Percentiles rank a stretch among this genome's conserved stretches.
phyloP scores from a whole-genome alignment of 2,329 filamentous ascomycete genomes.

The Aspergillus cejpii region DNA sequence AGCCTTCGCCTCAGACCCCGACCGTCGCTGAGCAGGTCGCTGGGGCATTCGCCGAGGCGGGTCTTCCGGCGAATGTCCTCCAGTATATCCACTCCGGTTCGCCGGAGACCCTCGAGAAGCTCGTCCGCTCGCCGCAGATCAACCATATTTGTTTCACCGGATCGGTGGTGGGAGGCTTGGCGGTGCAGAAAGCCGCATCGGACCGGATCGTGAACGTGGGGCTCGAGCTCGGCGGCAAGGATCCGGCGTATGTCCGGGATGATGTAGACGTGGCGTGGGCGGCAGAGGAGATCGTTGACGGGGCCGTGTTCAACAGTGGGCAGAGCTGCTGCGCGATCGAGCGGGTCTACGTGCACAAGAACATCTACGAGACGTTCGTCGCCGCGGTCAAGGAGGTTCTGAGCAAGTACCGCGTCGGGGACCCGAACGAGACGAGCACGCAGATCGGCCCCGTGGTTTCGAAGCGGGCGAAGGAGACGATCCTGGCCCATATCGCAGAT shows the following conservation, averaged over 20 bases:
- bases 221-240: constrained; percentile 88
- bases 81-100: constrained; percentile 91
- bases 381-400: constrained; percentile 73
- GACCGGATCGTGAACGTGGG: constrained; percentile 80
- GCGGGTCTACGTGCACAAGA: constrained; percentile 81
- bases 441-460: constrained; percentile 87
- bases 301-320: constrained; percentile 96
- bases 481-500: constrained; percentile 72
- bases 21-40: constrained; percentile 81
- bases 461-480: constrained; percentile 65
- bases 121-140: constrained; percentile 71
- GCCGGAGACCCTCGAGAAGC: constrained; percentile 64
- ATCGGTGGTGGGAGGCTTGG: constrained; percentile 78
- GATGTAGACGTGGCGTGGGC: constrained; percentile 89
- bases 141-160: constrained; percentile 88
- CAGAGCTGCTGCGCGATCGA: constrained; percentile 95
- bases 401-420: constrained; percentile 75
- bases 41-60: constrained; percentile 69
- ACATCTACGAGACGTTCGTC: constrained; percentile 76
- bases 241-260: constrained; percentile 78
- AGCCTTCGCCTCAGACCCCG: constrained; percentile 91
- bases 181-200: constrained; percentile 76
- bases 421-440: constrained; percentile 70
- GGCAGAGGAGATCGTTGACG: constrained; percentile 89
- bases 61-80: constrained; percentile 73